phyloP scores from a whole-genome alignment of 2,329 filamentous ascomycete genomes.

The Hypomyces perniciosus region DNA sequence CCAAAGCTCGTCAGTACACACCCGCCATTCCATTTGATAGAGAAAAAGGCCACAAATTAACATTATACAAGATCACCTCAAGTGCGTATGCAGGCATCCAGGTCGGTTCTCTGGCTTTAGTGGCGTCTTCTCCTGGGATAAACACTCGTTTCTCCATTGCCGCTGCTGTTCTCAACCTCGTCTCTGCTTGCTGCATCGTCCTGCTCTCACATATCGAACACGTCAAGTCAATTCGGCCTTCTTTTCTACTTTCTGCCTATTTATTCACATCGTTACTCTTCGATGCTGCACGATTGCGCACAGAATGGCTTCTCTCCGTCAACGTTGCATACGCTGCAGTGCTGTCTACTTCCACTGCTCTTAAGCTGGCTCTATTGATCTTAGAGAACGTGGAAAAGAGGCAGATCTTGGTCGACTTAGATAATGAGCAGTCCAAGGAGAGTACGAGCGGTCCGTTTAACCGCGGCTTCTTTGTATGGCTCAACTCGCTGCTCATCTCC shows the following conservation, averaged over 20 bases:
- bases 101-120: conserved; percentile 21
- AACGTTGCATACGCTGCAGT: conserved; percentile 21
- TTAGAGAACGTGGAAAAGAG: conserved; percentile 29
- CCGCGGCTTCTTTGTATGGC: conserved; percentile 29
- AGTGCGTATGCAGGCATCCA: conserved; percentile 20
- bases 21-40: neutral
- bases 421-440: conserved; percentile 40
- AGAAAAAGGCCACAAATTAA: neutral
- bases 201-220: conserved; percentile 26
- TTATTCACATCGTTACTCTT: conserved; percentile 26
- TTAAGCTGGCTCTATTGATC: conserved; percentile 22
- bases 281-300: conserved; percentile 27
- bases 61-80: conserved; percentile 17
- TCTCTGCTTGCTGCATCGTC: conserved; percentile 23
- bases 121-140: conserved; percentile 19
- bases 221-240: conserved; percentile 28
- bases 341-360: conserved; percentile 16
- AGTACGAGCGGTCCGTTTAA: conserved; percentile 36
- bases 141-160: conserved; percentile 25
- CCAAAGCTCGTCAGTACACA: conserved; percentile 20
- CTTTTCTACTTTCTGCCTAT: conserved; percentile 25
- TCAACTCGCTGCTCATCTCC: conserved; percentile 38
- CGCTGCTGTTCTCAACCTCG: conserved; percentile 22
- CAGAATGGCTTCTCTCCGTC: conserved; percentile 26
- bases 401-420: conserved; percentile 31